These are phyloP conservation scores for Rhizophora apiculata DNA, from an alignment of 345 rosid genomes.

Conservation along the genomic window DNA sequence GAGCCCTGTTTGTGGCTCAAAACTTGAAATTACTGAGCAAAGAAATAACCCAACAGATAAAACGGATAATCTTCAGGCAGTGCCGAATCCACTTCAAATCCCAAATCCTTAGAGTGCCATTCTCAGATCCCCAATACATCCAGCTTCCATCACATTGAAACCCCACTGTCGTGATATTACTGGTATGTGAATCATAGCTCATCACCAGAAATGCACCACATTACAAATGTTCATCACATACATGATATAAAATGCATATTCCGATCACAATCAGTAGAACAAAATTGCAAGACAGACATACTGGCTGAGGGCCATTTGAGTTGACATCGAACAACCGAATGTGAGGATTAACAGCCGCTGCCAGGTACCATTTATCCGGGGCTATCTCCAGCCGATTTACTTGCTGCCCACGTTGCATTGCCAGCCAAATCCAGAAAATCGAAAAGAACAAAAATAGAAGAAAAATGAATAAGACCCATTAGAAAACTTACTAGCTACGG, in stretches of 20 bases:
- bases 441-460: neutral
- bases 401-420: conserved; percentile 44
- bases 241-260: neutral
- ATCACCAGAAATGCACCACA: conserved; percentile 44
- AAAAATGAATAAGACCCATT: neutral
- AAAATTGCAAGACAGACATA: no score
- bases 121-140: conserved; percentile 99
- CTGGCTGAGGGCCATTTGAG: no score
- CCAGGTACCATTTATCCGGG: conserved; percentile 73
- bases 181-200: conserved; percentile 92
- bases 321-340: conserved; percentile 65
- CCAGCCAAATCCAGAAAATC: neutral
- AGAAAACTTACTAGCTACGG: neutral
- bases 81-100: conserved; percentile 60
- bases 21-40: conserved; percentile 3
- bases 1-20: conserved; percentile 60
- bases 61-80: neutral
- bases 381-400: conserved; percentile 93
- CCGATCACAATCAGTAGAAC: neutral
- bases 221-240: neutral
- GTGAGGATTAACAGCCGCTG: conserved; percentile 94
- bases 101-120: conserved; percentile 95
- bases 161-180: conserved; percentile 96
- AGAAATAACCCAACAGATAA: neutral
- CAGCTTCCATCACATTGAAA: conserved; percentile 96